Evolutionary conservation across 495 filamentous ascomycete species (phyloP), one percentile per base, ranked within the genome.

Genomic region (Penicillium daleae): DNA sequence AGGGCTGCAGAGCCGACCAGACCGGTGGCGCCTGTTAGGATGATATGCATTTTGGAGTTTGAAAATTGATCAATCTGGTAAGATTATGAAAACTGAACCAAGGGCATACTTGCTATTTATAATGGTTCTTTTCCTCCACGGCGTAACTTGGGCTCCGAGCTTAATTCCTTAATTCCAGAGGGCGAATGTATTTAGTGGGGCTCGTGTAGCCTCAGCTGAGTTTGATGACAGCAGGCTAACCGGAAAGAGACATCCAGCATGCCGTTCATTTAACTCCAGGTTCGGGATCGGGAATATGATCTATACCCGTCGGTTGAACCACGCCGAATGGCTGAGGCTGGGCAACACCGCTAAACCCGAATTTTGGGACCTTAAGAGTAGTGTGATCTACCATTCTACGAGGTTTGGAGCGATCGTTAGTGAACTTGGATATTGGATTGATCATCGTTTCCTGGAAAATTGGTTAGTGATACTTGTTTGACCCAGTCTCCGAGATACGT

Each of bases 1-100:
- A 92, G 80, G 24, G 86, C 83, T 26, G 76, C 84, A 6, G 83
- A 85, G 73, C 90, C 89, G 19, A 91, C 85, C 4, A 91, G 81
- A 62, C 90, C 90, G 0, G 89, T 92, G 8, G 89, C 89, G 37
- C 90, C 90, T 0, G 90, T 92, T 42, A 92, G 82, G 56, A 92
- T 87, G 60, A 92, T 77, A 79, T 90, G 89, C 87, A 90, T 90
- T 5, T 54, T 66, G 61, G 13, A 52, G 42, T 13, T 12, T 24
- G 19, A 4, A 3, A 9, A 12, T 10, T 4, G 29, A 31, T 31
- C 4, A 31, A n/a, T n/a, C n/a, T 31, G 7, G 3, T 7, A 31
- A 22, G 24, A 39, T 15, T 29, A 10, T 42, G 1, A 6, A n/a
- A 0, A 42, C 12, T 2, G 4, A 27, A 27, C 1, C 4, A 12